These are phyloP conservation scores for Abelmoschus esculentus DNA, from an alignment of 345 rosid species.

Conservation along the genomic window DNA sequence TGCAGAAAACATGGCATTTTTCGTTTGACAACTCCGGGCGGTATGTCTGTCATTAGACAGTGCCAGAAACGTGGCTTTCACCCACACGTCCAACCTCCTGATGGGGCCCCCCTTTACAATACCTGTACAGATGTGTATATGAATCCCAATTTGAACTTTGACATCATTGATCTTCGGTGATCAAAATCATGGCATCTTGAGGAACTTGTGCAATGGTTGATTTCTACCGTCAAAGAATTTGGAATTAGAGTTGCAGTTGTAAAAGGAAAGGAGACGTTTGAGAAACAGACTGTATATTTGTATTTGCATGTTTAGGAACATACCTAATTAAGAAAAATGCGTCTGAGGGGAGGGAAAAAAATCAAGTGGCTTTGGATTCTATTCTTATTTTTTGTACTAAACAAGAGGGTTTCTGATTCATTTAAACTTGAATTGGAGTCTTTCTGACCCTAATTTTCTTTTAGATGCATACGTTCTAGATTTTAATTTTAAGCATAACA, in stretches of 20 bases:
- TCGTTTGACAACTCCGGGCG: constrained; percentile 85
- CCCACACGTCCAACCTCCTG: constrained; percentile 61
- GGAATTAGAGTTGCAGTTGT: not conserved
- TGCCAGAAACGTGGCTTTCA: constrained; percentile 92
- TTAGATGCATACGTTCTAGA: too few relatives aligned
- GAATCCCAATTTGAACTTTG: constrained; percentile 73
- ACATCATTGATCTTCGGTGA: constrained; percentile 85
- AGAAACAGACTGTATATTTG: not conserved
- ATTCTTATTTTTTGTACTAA: not conserved
- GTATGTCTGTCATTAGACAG: constrained; percentile 83
- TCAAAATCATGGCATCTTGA: not conserved
- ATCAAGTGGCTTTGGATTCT: not conserved
- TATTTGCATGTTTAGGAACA: not conserved
- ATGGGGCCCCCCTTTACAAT: constrained; percentile 86
- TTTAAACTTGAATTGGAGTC: not conserved
- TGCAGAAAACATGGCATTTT: constrained; percentile 81
- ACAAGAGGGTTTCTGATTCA: not conserved
- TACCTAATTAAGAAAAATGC: not conserved
- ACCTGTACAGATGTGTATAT: constrained; percentile 80
- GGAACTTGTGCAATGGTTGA: not conserved
- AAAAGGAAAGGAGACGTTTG: not conserved
- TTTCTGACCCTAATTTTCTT: too few relatives aligned
- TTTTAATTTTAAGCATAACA: too few relatives aligned
- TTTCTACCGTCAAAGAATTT: not conserved
- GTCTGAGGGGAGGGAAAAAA: not conserved